Conservation (phyloP, 768 basidiomycete species). For the Candolleomyces eurysporus region DNA sequence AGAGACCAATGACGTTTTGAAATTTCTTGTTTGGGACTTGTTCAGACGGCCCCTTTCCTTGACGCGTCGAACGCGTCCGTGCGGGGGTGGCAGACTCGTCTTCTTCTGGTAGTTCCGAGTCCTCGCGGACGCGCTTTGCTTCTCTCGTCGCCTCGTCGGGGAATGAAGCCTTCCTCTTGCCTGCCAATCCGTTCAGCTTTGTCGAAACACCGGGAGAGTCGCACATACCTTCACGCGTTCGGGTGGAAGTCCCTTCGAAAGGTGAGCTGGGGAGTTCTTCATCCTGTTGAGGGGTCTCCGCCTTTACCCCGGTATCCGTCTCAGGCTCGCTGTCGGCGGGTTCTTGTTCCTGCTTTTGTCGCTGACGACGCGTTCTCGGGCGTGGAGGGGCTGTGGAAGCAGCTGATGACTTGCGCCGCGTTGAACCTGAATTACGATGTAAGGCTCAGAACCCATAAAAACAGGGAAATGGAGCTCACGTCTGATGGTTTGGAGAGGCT, state of each 20-base stretch:
- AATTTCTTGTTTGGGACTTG: conserved; percentile 67
- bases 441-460: background rate
- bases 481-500: conserved; percentile 30
- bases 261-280: conserved; percentile 32
- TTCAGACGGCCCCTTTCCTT: conserved; percentile 29
- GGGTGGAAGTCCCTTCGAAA: conserved; percentile 19
- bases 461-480: conserved; percentile 23
- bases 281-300: conserved; percentile 28
- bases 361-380: conserved; percentile 28
- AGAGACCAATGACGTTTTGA: conserved; percentile 76
- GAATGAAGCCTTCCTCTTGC: conserved; percentile 65
- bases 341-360: conserved; percentile 25
- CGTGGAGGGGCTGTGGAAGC: conserved; percentile 32
- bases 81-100: conserved; percentile 45
- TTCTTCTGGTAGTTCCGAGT: conserved; percentile 65
- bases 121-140: conserved; percentile 60
- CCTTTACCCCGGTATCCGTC: conserved; percentile 23
- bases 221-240: conserved; percentile 29
- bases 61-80: conserved; percentile 30
- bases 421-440: conserved; percentile 29
- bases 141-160: conserved; percentile 45
- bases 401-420: conserved; percentile 38
- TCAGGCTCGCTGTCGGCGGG: conserved; percentile 23
- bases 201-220: background rate
- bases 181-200: conserved; percentile 27